These are phyloP conservation scores for Trypanosoma caninum DNA, from an alignment of 208 protist genomes.

Conservation along the genomic window DNA sequence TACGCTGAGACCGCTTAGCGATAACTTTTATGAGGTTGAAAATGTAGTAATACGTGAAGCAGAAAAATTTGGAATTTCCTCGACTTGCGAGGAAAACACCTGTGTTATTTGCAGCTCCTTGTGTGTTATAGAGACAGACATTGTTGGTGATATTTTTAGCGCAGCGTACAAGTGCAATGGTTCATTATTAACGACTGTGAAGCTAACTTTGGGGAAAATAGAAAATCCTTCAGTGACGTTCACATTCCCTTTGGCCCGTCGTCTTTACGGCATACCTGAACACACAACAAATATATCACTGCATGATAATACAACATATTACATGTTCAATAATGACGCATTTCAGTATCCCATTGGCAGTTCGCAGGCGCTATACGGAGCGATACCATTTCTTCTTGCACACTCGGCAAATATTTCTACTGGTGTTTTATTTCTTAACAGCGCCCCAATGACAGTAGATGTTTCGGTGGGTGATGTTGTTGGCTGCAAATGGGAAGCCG, in stretches of 20 bases:
- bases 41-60: constrained; percentile 20
- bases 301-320: constrained; percentile 74
- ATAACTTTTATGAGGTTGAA: constrained; percentile 36
- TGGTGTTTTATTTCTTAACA: constrained; percentile 95
- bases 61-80: not conserved
- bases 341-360: constrained; percentile 97
- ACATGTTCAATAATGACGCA: constrained; percentile 98
- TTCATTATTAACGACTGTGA: constrained; percentile 1
- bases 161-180: constrained; percentile 17
- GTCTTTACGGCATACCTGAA: constrained; percentile 96
- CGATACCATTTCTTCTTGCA: constrained; percentile 95
- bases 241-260: constrained; percentile 52
- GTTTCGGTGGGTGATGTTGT: constrained; percentile 26
- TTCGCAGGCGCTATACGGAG: constrained; percentile 94
- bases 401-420: constrained; percentile 59
- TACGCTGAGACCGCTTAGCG: constrained; percentile 26
- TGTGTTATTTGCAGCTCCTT: constrained; percentile 6
- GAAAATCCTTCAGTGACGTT: constrained; percentile 18
- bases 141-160: constrained; percentile 5
- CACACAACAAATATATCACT: constrained; percentile 92
- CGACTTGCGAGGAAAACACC: constrained; percentile 4
- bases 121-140: constrained; percentile 10
- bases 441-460: constrained; percentile 76
- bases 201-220: not conserved
- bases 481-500: constrained; percentile 87